Percentiles rank a stretch among this genome's conserved stretches.
Conservation (phyloP, 306 rosid genomes). For the Arachis hypogaea region DNA sequence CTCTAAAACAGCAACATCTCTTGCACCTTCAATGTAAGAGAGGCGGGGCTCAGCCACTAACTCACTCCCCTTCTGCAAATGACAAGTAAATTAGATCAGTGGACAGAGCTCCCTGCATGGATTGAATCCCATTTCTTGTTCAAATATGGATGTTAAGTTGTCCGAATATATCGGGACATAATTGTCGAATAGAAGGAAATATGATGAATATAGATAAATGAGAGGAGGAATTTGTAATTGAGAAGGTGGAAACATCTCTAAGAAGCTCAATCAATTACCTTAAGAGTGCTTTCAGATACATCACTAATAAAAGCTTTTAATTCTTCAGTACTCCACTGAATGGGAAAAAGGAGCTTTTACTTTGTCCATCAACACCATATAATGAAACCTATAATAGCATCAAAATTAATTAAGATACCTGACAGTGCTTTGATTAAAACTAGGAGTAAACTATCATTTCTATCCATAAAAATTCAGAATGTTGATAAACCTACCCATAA, state of each 20-base stretch:
- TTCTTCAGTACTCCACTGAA: slow-evolving; percentile 92
- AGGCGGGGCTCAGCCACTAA: slow-evolving; percentile 71
- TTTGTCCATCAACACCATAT: slow-evolving; percentile 64
- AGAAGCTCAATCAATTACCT: slow-evolving; percentile 52
- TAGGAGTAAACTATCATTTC: too few relatives aligned
- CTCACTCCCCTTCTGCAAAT: slow-evolving; percentile 55
- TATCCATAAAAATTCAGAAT: too few relatives aligned
- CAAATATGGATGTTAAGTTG: slow-evolving; percentile 2
- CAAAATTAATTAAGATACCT: slow-evolving; percentile 34
- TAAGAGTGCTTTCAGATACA: slow-evolving; percentile 51
- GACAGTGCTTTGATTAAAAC: too few relatives aligned
- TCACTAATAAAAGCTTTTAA: slow-evolving; percentile 71
- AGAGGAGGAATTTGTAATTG: not conserved
- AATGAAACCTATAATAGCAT: slow-evolving; percentile 55
- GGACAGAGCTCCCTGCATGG: not conserved
- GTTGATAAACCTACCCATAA: too few relatives aligned
- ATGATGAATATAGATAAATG: slow-evolving; percentile 8
- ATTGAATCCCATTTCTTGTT: slow-evolving; percentile 4
- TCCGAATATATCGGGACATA: slow-evolving; percentile 26
- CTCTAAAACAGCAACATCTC: slow-evolving; percentile 88
- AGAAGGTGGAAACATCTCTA: slow-evolving; percentile 27
- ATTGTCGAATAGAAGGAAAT: slow-evolving; percentile 29
- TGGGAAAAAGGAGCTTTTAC: slow-evolving; percentile 69
- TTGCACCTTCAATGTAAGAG: slow-evolving; percentile 85
- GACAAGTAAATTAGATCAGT: slow-evolving; percentile 34